These are phyloP conservation scores for Blastobotrys arbuscula DNA, from an alignment of 1,139 yeast genomes.

Conservation along the genomic window DNA sequence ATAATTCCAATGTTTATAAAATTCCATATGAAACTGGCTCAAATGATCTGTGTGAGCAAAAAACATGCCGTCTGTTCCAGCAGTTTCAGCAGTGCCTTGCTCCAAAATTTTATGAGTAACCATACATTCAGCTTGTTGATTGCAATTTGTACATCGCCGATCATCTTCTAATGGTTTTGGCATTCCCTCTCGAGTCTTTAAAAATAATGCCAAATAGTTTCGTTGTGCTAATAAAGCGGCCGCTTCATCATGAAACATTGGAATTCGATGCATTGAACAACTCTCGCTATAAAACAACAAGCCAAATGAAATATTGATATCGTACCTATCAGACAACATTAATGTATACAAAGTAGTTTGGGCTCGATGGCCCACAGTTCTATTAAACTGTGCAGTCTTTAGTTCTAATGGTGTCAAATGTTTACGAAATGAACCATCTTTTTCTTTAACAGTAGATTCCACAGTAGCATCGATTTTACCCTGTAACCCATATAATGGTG, in stretches of 20 bases:
- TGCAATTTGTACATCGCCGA: slow-evolving; percentile 65
- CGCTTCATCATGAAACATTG: slow-evolving; percentile 42
- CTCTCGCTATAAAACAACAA: slow-evolving; percentile 70
- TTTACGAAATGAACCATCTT: slow-evolving; percentile 24
- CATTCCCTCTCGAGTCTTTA: slow-evolving; percentile 40
- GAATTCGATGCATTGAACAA: slow-evolving; percentile 45
- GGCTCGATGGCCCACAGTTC: slow-evolving; percentile 67
- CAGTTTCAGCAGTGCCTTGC: slow-evolving; percentile 45
- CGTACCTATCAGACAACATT: slow-evolving; percentile 73
- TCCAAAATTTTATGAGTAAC: slow-evolving; percentile 57
- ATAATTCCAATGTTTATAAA: slow-evolving; percentile 67
- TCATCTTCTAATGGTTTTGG: slow-evolving; percentile 55
- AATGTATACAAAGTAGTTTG: slow-evolving; percentile 85
- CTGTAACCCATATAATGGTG: slow-evolving; percentile 85
- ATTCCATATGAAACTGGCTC: slow-evolving; percentile 42
- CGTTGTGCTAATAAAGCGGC: slow-evolving; percentile 64
- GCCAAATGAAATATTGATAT: slow-evolving; percentile 57
- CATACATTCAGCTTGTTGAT: slow-evolving; percentile 59
- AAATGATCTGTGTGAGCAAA: slow-evolving; percentile 49
- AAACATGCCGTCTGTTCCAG: slow-evolving; percentile 39
- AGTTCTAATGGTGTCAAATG: slow-evolving; percentile 76
- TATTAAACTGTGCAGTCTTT: slow-evolving; percentile 64
- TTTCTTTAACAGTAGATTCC: slow-evolving; percentile 38
- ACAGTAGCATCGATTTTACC: slow-evolving; percentile 89
- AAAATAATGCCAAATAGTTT: slow-evolving; percentile 58